Percentiles rank a stretch among this genome's conserved stretches.
Evolutionary conservation across 148 eudicot species (phyloP).

Genomic region (Mesembryanthemum crystallinum): DNA sequence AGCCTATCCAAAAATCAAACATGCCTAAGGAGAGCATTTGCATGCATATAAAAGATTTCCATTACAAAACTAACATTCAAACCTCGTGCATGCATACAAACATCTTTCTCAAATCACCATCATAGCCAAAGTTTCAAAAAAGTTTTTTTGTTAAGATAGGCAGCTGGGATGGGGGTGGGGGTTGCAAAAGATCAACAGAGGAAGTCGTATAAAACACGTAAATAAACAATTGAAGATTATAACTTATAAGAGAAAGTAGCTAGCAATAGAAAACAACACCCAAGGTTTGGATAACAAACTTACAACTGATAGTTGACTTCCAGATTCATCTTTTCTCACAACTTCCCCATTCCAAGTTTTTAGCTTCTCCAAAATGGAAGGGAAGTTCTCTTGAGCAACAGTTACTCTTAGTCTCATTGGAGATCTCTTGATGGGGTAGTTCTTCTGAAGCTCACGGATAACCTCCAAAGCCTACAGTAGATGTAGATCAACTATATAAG

Average conservation of each 20-base stretch:
- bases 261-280: not conserved
- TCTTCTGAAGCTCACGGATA: constrained; percentile 83
- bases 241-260: not conserved
- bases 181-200: not conserved
- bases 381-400: constrained; percentile 41
- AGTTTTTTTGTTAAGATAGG: not conserved
- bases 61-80: not conserved
- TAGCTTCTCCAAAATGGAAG: constrained; percentile 62
- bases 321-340: constrained; percentile 71
- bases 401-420: constrained; percentile 78
- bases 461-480: constrained; percentile 76
- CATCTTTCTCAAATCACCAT: not conserved
- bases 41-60: not conserved
- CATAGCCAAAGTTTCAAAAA: not conserved
- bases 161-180: not conserved
- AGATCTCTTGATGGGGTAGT: constrained; percentile 77
- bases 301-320: constrained; percentile 66
- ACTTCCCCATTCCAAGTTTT: constrained; percentile 58
- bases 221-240: not conserved
- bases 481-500: constrained; percentile 6
- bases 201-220: too few relatives aligned
- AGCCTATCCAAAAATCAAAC: not conserved
- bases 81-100: not conserved
- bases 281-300: constrained; percentile 30
- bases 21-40: not conserved